These are phyloP conservation scores for Castanospermum australe DNA, from an alignment of 306 rosid genomes.

Conservation along the genomic window DNA sequence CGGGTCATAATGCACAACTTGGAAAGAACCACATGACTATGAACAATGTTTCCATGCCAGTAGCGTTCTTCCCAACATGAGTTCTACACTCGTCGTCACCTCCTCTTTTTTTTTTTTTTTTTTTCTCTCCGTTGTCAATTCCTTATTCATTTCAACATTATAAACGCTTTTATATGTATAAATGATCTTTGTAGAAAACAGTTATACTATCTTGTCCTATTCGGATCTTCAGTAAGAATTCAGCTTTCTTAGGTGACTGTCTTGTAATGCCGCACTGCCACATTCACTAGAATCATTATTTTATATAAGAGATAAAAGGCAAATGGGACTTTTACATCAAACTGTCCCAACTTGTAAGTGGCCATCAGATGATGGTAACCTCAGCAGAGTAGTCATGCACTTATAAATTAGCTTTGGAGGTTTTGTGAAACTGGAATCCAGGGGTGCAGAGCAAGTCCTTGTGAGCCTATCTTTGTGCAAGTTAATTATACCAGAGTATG, in stretches of 20 bases:
- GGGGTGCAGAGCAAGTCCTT: not conserved
- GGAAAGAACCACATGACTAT: not conserved
- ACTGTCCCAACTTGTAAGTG: slow-evolving; percentile 1
- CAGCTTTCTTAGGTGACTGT: not conserved
- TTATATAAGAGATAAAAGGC: not conserved
- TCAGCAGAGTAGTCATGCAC: not conserved
- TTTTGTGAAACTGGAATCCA: not conserved
- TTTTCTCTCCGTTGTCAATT: not conserved
- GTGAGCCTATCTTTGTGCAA: not conserved
- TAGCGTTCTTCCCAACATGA: not conserved
- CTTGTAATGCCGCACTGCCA: slow-evolving; percentile 24
- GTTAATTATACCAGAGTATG: slow-evolving; percentile 28
- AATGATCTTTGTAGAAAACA: not conserved
- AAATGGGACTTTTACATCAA: slow-evolving; percentile 22
- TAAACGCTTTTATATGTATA: too few relatives aligned
- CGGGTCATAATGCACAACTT: not conserved
- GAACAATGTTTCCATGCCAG: slow-evolving; percentile 12
- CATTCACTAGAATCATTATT: slow-evolving; percentile 18
- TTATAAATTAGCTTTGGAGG: slow-evolving; percentile 22
- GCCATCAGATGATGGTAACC: not conserved
- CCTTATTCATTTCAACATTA: not conserved
- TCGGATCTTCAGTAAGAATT: not conserved
- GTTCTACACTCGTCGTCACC: not conserved
- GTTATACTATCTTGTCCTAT: not conserved
- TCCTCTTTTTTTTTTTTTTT: too few relatives aligned